Conservation (phyloP, 371 early-diverging fungal genomes). For the Globomyces sp. region DNA sequence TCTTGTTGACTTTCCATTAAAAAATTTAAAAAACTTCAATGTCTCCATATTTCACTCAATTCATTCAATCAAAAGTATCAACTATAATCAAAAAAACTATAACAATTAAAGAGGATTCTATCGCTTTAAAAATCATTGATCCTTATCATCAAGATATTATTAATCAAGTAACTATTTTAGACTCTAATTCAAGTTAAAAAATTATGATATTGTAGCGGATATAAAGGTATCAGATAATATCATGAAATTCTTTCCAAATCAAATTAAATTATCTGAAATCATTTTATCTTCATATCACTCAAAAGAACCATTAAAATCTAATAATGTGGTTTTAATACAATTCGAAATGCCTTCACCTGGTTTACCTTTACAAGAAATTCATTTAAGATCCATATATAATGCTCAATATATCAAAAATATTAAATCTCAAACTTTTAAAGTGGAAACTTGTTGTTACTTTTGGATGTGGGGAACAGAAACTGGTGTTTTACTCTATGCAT, state of each 20-base stretch:
- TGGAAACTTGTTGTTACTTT: neutral
- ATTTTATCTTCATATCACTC: neutral
- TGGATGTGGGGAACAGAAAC: neutral
- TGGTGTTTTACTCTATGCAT: neutral
- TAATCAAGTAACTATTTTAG: too few species aligned
- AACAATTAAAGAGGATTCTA: too few species aligned
- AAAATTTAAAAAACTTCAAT: too few species aligned
- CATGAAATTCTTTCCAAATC: neutral
- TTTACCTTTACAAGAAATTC: too few species aligned
- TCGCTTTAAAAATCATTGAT: too few species aligned
- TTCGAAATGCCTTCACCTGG: neutral
- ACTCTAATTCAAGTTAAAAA: neutral
- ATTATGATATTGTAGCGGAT: neutral
- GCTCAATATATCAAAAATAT: neutral
- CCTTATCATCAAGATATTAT: too few species aligned
- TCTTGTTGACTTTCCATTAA: too few species aligned
- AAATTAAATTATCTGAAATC: neutral
- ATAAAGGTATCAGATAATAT: neutral
- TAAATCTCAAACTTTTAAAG: neutral
- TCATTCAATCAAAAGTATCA: too few species aligned
- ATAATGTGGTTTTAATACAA: neutral
- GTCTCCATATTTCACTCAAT: too few species aligned
- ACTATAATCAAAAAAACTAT: too few species aligned
- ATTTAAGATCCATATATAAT: neutral
- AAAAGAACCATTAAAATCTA: neutral